These are phyloP conservation scores for Starmerella sirachaensis DNA, from an alignment of 805 yeast species.

Conservation along the genomic window DNA sequence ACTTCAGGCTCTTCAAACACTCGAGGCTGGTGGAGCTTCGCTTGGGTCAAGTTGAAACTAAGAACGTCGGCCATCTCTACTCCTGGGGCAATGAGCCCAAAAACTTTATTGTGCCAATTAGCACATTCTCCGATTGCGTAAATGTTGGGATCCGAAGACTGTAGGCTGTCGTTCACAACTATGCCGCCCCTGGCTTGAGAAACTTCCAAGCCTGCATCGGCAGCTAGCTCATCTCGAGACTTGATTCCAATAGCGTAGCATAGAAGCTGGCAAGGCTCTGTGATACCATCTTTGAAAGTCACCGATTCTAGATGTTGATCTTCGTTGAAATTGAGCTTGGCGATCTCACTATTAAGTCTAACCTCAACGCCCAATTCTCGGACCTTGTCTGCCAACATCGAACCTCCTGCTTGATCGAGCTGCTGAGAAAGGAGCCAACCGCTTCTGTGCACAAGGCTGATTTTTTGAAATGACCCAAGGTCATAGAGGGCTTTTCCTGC, in stretches of 20 bases:
- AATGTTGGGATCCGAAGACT: constrained; percentile 25
- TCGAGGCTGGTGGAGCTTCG: constrained; percentile 26
- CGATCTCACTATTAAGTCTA: constrained; percentile 39
- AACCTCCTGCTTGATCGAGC: constrained; percentile 31
- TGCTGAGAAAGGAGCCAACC: constrained; percentile 31
- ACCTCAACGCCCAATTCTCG: constrained; percentile 42
- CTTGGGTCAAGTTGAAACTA: constrained; percentile 31
- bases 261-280: constrained; percentile 28
- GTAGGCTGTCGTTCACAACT: constrained; percentile 25
- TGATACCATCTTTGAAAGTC: constrained; percentile 25
- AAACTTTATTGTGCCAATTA: constrained; percentile 30
- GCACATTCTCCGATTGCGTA: constrained; percentile 33
- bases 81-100: constrained; percentile 33
- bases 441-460: constrained; percentile 29
- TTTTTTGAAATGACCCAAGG: constrained; percentile 25
- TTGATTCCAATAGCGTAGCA: constrained; percentile 31
- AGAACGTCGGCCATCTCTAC: constrained; percentile 32
- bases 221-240: constrained; percentile 31
- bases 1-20: constrained; percentile 29
- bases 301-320: constrained; percentile 22
- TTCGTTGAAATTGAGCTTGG: constrained; percentile 33
- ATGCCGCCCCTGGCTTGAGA: constrained; percentile 27
- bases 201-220: constrained; percentile 19
- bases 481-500: constrained; percentile 32
- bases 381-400: constrained; percentile 34